Evolutionary conservation across 208 protist genomes (phyloP).

Genomic region (Hexamita inflata): DNA sequence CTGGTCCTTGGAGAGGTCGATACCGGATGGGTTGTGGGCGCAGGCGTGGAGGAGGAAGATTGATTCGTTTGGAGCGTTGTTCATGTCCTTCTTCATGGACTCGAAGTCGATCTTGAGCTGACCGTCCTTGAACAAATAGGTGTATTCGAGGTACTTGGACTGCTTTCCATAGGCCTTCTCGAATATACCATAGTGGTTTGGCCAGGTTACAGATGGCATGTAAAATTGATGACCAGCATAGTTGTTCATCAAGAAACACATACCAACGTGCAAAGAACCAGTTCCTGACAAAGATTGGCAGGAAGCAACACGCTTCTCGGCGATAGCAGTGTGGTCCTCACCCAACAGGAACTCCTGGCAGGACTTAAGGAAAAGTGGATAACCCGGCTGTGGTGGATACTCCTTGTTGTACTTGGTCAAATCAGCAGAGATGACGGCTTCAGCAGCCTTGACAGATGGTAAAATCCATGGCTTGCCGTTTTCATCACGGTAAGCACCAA

Average conservation of each 20-base stretch:
- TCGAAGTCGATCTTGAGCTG: constrained; percentile 52
- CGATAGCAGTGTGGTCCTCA: not conserved
- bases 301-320: constrained; percentile 12
- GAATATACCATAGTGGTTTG: constrained; percentile 34
- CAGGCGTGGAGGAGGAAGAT: constrained; percentile 33
- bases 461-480: constrained; percentile 48
- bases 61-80: not conserved
- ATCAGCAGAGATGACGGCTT: constrained; percentile 33
- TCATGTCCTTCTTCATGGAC: constrained; percentile 44
- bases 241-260: constrained; percentile 54
- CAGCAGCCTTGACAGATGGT: constrained; percentile 42
- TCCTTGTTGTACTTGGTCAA: constrained; percentile 29
- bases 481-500: constrained; percentile 87
- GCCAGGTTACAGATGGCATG: constrained; percentile 54
- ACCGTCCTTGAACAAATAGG: constrained; percentile 50
- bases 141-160: constrained; percentile 37
- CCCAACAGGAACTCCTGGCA: constrained; percentile 45
- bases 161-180: constrained; percentile 37
- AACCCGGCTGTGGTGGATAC: constrained; percentile 34
- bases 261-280: constrained; percentile 58
- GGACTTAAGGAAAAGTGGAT: constrained; percentile 28
- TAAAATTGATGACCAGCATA: constrained; percentile 48
- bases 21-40: constrained; percentile 40
- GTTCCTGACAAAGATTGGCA: constrained; percentile 69
- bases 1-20: constrained; percentile 30